phyloP scores from a whole-genome alignment of 331 rosid species.

The Cucumis variabilis region DNA sequence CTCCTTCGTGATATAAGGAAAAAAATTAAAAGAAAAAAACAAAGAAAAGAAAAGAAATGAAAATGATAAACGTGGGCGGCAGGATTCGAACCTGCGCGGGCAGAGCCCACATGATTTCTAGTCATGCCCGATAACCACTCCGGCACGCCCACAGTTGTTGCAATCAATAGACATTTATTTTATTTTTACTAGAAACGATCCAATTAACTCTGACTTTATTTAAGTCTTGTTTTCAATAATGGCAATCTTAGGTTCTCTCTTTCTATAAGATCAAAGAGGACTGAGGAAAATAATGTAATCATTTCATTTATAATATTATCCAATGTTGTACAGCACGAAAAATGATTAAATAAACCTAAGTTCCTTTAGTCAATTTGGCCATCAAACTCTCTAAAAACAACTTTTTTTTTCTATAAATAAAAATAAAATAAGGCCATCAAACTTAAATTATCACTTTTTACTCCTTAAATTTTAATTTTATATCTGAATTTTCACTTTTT shows the following conservation, averaged over 20 bases:
- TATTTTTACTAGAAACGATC: no score
- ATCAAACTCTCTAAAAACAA: neutral
- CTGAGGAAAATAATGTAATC: no score
- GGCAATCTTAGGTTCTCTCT: neutral
- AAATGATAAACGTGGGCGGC: constrained; percentile 62
- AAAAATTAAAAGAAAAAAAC: no score
- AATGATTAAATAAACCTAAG: neutral
- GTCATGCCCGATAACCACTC: constrained; percentile 99
- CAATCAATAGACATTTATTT: no score
- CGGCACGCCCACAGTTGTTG: constrained; percentile 60
- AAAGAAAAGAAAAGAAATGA: no score
- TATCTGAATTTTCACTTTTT: no score
- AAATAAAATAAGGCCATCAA: no score
- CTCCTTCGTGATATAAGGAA: no score
- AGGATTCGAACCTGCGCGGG: constrained; percentile 99
- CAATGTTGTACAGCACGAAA: neutral
- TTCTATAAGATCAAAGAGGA: neutral
- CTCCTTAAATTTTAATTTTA: no score
- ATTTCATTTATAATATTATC: neutral
- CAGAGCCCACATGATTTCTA: constrained; percentile 99
- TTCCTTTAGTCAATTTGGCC: neutral
- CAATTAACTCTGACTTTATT: neutral
- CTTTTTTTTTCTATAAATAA: neutral
- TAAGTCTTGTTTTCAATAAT: neutral
- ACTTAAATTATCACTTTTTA: no score